Evolutionary conservation across 2,329 filamentous ascomycete genomes (phyloP).

Genomic region (Fusarium sp.): DNA sequence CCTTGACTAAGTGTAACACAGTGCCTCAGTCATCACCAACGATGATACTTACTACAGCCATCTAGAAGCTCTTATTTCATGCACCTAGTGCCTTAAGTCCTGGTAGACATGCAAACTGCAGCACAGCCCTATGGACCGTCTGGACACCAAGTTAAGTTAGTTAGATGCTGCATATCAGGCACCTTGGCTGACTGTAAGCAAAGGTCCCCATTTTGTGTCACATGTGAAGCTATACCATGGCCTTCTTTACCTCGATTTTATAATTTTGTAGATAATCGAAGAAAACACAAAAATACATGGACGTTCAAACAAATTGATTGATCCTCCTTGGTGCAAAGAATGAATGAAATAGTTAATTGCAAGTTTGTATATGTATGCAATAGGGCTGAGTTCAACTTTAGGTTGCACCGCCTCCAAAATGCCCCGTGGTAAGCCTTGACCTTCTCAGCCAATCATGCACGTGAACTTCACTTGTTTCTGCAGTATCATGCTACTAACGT

Average conservation of each 20-base stretch:
- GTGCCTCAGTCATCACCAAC: neutral
- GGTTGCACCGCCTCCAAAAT: constrained; percentile 17
- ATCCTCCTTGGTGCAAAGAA: neutral
- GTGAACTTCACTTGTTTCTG: neutral
- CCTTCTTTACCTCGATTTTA: neutral
- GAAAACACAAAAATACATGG: neutral
- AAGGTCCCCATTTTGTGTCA: neutral
- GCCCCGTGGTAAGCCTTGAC: constrained; percentile 27
- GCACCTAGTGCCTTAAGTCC: neutral
- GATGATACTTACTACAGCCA: neutral
- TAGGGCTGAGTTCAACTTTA: neutral
- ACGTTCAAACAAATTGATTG: neutral
- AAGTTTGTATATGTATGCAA: neutral
- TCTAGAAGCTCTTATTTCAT: too few species aligned
- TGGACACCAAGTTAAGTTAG: neutral
- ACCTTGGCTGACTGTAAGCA: constrained; percentile 3
- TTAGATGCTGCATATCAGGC: neutral
- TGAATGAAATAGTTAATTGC: too few species aligned
- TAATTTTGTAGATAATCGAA: neutral
- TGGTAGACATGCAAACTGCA: constrained; percentile 11
- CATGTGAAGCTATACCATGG: neutral
- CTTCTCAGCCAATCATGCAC: constrained; percentile 1
- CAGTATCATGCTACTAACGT: neutral
- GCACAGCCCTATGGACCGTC: constrained; percentile 15
- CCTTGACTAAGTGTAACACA: constrained; percentile 5